These are phyloP conservation scores for Lentinus brumalis DNA, from an alignment of 768 basidiomycete genomes.

Conservation along the genomic window DNA sequence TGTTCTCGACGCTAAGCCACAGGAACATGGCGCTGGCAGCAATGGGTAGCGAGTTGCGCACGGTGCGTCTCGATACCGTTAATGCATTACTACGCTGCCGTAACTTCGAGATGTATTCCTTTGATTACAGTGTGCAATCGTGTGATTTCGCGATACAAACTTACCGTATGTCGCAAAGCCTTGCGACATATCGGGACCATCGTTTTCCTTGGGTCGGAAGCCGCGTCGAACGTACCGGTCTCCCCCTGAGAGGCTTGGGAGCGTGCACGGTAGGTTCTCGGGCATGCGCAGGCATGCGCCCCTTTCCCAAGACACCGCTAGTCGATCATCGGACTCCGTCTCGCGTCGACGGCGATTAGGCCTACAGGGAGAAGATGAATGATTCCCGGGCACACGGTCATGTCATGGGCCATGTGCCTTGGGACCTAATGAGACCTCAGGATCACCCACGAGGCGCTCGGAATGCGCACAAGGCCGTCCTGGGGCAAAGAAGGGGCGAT, in stretches of 20 bases:
- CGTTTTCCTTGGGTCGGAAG: not conserved
- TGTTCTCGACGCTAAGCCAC: not conserved
- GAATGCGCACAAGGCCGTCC: not conserved
- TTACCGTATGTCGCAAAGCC: not conserved
- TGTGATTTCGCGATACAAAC: not conserved
- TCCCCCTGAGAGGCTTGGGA: not conserved
- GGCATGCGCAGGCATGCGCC: not conserved
- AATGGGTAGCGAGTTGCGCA: not conserved
- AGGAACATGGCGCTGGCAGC: not conserved
- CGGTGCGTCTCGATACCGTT: not conserved
- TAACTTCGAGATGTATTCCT: not conserved
- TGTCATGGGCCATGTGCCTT: not conserved
- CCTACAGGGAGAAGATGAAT: not conserved
- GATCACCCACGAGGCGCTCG: not conserved
- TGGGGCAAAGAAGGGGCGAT: not conserved
- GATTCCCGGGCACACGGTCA: not conserved
- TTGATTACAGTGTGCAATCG: not conserved
- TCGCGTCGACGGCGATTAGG: not conserved
- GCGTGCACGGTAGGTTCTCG: not conserved
- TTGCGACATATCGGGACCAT: constrained; percentile 13
- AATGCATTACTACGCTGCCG: not conserved
- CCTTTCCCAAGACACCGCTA: not conserved
- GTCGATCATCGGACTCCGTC: not conserved
- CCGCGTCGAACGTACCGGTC: not conserved
- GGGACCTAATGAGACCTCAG: not conserved